Evolutionary conservation across 164 flowering plant species (phyloP), one percentile per base, ranked within the genome.

Genomic region (Kalanchoe fedtschenkoi): DNA sequence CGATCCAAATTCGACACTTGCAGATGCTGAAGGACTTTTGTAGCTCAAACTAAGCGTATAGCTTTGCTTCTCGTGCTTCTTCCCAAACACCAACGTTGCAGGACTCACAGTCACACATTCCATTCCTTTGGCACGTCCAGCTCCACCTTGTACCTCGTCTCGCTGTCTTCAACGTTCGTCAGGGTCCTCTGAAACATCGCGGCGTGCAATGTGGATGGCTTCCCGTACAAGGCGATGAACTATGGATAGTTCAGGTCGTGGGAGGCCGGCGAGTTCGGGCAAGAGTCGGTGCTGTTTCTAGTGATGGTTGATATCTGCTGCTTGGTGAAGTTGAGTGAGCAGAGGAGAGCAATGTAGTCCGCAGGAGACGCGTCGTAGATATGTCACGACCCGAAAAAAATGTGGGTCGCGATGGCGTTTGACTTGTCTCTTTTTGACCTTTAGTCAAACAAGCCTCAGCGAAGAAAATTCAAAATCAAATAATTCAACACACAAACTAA

Each of bases 241-340:
- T 83, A 76, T 5, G 83, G 81, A 64, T 75, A 75, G 22, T 80
- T 80, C 2, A 78, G 65, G 51, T 74, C 77, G 11, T 37, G n/a
- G n/a, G 5, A 13, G n/a, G 60, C 22, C 1, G 77, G 67, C 10
- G 66, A 60, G 57, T 66, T 64, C 4, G 38, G 34, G 33, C 80
- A 76, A 19, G 17, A 53, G 60, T 42, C 24, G 8, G 21, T 26
- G 17, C 15, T 11, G 1, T 74, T 65, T 62, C 71, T 57, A 16
- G 70, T 65, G 29, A 80, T 69, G 56, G 61, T 55, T 2, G 3
- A 2, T 11, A 74, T 69, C 19, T 78, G 72, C 3, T 41, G 64
- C 30, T 14, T 16, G 0, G 70, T 55, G 32, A 53, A 76, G 26
- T 79, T 80, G 77, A 78, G 38, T 0, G 66, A 66, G 37, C 87